These are phyloP conservation scores for Suillus subluteus DNA, from an alignment of 768 basidiomycete species.

Conservation along the genomic window DNA sequence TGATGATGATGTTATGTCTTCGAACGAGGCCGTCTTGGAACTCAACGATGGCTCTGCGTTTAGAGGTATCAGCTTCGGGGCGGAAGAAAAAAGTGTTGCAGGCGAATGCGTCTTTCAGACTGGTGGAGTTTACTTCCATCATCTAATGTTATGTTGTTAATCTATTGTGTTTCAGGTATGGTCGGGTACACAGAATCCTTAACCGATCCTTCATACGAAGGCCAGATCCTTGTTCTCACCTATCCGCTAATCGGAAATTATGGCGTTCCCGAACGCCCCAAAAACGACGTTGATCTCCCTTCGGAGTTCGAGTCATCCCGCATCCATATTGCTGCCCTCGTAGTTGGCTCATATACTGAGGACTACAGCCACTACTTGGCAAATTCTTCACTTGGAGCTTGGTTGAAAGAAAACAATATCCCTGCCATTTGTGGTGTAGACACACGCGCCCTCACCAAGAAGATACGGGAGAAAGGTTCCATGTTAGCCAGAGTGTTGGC, in stretches of 20 bases:
- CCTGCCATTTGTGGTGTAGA: slow-evolving; percentile 97
- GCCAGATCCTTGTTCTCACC: slow-evolving; percentile 96
- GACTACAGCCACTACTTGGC: slow-evolving; percentile 96
- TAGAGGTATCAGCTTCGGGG: slow-evolving; percentile 92
- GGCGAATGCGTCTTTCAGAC: slow-evolving; percentile 99
- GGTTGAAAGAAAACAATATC: slow-evolving; percentile 94
- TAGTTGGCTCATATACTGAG: slow-evolving; percentile 92
- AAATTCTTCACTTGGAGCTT: slow-evolving; percentile 79
- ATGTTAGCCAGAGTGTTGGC: slow-evolving; percentile 88
- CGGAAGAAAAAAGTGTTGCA: slow-evolving; percentile 84
- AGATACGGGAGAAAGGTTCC: slow-evolving; percentile 90
- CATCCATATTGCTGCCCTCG: slow-evolving; percentile 90
- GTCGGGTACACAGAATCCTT: slow-evolving; percentile 98
- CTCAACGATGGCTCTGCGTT: slow-evolving; percentile 88
- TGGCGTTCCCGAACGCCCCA: slow-evolving; percentile 81
- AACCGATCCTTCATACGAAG: slow-evolving; percentile 98
- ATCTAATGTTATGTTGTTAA: slow-evolving; percentile 17
- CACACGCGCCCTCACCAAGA: slow-evolving; percentile 96
- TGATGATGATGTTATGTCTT: slow-evolving; percentile 17
- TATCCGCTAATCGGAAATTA: slow-evolving; percentile 98
- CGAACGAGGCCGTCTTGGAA: slow-evolving; percentile 77
- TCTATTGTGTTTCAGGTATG: slow-evolving; percentile 71
- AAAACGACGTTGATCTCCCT: slow-evolving; percentile 58
- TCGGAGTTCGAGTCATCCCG: slow-evolving; percentile 91
- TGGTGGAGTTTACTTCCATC: slow-evolving; percentile 55